These are phyloP conservation scores for Luvunga scandens DNA, from an alignment of 345 rosid species.

Conservation along the genomic window DNA sequence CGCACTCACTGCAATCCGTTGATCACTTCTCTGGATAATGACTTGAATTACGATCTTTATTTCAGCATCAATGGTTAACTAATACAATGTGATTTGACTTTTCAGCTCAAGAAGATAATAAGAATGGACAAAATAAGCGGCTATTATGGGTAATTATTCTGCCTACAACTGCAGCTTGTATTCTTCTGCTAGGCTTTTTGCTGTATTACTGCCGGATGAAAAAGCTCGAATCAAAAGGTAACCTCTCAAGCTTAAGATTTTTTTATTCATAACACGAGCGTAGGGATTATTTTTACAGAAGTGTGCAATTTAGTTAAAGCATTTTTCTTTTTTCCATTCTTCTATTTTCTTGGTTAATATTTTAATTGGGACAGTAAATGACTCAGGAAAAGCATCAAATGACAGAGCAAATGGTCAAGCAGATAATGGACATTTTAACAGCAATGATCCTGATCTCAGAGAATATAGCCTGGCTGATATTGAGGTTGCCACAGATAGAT, in stretches of 20 bases:
- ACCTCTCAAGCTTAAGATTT: background rate
- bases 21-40: too few species aligned
- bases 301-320: background rate
- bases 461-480: background rate
- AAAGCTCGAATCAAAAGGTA: constrained; percentile 23
- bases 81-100: too few species aligned
- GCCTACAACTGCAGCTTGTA: constrained; percentile 14
- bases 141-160: constrained; percentile 2
- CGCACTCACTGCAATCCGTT: too few species aligned
- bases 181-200: constrained; percentile 9
- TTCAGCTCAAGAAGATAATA: background rate
- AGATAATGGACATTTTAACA: constrained; percentile 6
- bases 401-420: background rate
- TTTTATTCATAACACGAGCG: too few species aligned
- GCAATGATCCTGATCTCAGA: background rate
- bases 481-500: background rate
- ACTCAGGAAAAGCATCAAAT: background rate
- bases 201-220: constrained; percentile 9
- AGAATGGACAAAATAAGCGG: background rate
- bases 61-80: background rate
- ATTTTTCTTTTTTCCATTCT: too few species aligned
- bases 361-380: background rate
- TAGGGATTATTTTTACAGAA: too few species aligned
- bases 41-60: background rate
- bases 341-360: background rate